phyloP scores from a whole-genome alignment of 2,329 filamentous ascomycete genomes.

The Aspergillus sp. region DNA sequence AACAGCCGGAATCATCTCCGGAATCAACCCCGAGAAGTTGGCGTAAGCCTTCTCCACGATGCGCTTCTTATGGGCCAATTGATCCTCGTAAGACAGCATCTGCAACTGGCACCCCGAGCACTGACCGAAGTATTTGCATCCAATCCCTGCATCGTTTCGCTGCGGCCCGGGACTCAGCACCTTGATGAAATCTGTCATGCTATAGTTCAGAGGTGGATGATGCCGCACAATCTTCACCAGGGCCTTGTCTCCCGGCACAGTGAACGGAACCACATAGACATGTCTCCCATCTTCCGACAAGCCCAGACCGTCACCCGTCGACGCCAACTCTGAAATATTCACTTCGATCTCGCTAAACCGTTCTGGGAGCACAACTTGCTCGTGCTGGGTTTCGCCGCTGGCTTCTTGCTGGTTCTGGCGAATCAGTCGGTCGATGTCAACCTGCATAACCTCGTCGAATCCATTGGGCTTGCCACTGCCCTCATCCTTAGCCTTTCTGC shows the following conservation, averaged over 20 bases:
- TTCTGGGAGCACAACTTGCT: conserved; percentile 48
- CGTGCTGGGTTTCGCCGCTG: conserved; percentile 19
- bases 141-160: conserved; percentile 69
- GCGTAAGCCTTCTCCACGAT: conserved; percentile 87
- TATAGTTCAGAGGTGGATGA: conserved; percentile 58
- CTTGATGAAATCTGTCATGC: conserved; percentile 73
- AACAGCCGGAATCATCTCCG: conserved; percentile 67
- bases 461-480: conserved; percentile 57
- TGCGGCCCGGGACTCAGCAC: conserved; percentile 65
- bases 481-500: conserved; percentile 48
- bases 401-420: conserved; percentile 24
- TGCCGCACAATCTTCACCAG: conserved; percentile 74
- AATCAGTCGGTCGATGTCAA: conserved; percentile 50
- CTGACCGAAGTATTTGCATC: conserved; percentile 76
- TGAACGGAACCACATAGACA: conserved; percentile 83
- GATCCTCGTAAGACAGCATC: conserved; percentile 84
- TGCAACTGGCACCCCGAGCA: conserved; percentile 97
- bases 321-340: conserved; percentile 74
- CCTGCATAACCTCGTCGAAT: conserved; percentile 59
- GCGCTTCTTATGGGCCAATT: conserved; percentile 74
- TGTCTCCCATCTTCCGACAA: conserved; percentile 58
- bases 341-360: conserved; percentile 71
- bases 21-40: conserved; percentile 79
- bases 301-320: conserved; percentile 85
- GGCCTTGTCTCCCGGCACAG: conserved; percentile 74